A percentile compares a stretch with the other conserved stretches of the same genome.
Evolutionary conservation across 2,329 filamentous ascomycete species (phyloP).

Genomic region (Polytolypa hystricis): DNA sequence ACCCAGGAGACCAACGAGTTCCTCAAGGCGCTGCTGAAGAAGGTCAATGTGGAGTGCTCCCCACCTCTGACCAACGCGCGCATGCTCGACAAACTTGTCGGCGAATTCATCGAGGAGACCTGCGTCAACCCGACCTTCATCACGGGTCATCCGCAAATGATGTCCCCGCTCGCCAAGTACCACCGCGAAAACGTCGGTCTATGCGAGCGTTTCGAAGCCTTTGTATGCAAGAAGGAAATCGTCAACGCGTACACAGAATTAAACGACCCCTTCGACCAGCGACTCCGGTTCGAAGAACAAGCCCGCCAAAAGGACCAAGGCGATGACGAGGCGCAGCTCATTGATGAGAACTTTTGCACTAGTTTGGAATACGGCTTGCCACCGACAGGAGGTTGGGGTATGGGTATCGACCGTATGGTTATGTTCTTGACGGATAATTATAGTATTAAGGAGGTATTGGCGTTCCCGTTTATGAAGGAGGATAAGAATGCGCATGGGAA

Average conservation of each 20-base stretch:
- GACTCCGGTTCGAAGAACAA: constrained; percentile 87
- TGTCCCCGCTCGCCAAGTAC: constrained; percentile 95
- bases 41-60: constrained; percentile 80
- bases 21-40: constrained; percentile 71
- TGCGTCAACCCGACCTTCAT: constrained; percentile 92
- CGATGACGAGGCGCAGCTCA: constrained; percentile 90
- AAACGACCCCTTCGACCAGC: constrained; percentile 93
- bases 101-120: constrained; percentile 89
- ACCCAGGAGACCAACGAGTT: constrained; percentile 82
- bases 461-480: constrained; percentile 98
- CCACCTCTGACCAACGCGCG: constrained; percentile 86
- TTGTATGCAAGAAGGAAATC: constrained; percentile 95
- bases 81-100: constrained; percentile 91
- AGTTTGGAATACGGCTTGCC: constrained; percentile 83
- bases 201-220: constrained; percentile 94
- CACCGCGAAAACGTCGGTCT: constrained; percentile 71
- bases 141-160: constrained; percentile 70
- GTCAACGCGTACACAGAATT: constrained; percentile 96
- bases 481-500: constrained; percentile 45
- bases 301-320: constrained; percentile 90
- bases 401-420: constrained; percentile 87
- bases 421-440: constrained; percentile 97
- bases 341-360: constrained; percentile 92
- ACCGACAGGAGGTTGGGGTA: constrained; percentile 90
- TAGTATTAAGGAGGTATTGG: constrained; percentile 87